Conservation (phyloP, 2,329 filamentous ascomycete species). For the Hirsutella rhossiliensis region DNA sequence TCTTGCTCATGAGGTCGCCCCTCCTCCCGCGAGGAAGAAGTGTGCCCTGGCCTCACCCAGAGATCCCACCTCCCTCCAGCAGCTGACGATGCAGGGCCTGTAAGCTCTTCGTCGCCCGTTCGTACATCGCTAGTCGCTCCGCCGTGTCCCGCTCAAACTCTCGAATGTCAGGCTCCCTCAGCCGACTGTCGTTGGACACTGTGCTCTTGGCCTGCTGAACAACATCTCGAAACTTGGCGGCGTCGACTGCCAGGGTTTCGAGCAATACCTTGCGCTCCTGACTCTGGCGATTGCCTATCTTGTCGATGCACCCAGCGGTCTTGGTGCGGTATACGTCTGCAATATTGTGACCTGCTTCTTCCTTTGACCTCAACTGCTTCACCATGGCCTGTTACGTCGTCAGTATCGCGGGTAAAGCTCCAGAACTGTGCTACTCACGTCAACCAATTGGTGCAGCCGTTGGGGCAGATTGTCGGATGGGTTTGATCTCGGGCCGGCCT, state of each 20-base stretch:
- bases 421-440: slow-evolving; percentile 9
- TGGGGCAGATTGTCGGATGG: neutral
- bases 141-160: too few species aligned
- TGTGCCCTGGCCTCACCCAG: too few species aligned
- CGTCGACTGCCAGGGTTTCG: slow-evolving; percentile 9
- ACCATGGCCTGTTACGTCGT: slow-evolving; percentile 9
- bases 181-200: slow-evolving; percentile 4
- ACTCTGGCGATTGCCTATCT: slow-evolving; percentile 9
- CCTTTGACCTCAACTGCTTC: slow-evolving; percentile 10
- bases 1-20: too few species aligned
- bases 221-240: slow-evolving; percentile 6
- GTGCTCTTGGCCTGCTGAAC: slow-evolving; percentile 3
- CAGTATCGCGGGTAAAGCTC: neutral
- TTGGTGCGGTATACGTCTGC: slow-evolving; percentile 11
- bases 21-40: too few species aligned
- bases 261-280: slow-evolving; percentile 9
- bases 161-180: slow-evolving; percentile 14
- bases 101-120: too few species aligned
- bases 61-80: too few species aligned
- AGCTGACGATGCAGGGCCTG: too few species aligned
- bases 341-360: slow-evolving; percentile 7
- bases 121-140: too few species aligned
- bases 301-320: slow-evolving; percentile 9
- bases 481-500: neutral
- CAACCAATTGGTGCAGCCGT: slow-evolving; percentile 10